Conservation (phyloP, 805 yeast genomes). For the Sungouiella blattae region DNA sequence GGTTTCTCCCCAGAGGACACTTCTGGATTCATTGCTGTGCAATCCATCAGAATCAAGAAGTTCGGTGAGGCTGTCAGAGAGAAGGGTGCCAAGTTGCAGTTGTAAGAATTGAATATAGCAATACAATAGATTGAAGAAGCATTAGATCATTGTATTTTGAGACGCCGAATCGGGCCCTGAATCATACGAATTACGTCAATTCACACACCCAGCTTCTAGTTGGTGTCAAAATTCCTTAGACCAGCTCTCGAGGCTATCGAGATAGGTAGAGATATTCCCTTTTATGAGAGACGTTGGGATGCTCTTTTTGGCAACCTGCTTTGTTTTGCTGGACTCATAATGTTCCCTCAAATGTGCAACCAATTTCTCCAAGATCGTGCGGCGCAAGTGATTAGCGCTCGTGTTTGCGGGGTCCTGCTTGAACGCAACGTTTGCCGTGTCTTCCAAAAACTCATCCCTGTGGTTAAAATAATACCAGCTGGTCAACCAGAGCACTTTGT, state of each 20-base stretch:
- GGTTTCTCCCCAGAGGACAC: conserved; percentile 98
- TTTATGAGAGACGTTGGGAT: conserved; percentile 34
- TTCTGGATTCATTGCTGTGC: conserved; percentile 95
- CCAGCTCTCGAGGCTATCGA: not conserved
- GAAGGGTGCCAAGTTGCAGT: conserved; percentile 53
- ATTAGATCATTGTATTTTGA: too few relatives aligned
- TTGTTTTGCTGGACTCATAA: conserved; percentile 29
- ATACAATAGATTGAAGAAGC: too few relatives aligned
- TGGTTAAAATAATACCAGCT: conserved; percentile 41
- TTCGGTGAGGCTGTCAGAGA: conserved; percentile 94
- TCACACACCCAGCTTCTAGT: too few relatives aligned
- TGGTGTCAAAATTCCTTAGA: too few relatives aligned
- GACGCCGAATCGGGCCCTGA: too few relatives aligned
- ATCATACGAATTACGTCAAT: too few relatives aligned
- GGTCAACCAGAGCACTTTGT: conserved; percentile 65
- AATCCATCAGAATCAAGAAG: conserved; percentile 97
- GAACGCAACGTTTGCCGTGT: conserved; percentile 3
- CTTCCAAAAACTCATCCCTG: conserved; percentile 17
- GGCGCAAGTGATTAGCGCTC: not conserved
- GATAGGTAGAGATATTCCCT: conserved; percentile 8
- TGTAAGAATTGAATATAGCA: too few relatives aligned
- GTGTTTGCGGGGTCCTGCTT: not conserved
- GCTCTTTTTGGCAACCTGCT: conserved; percentile 27
- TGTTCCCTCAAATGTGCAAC: conserved; percentile 28
- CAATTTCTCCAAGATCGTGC: conserved; percentile 12